Base-by-base conservation (phyloP, 2,329 filamentous ascomycete species). In the Fusarium phyllophilum region DNA sequence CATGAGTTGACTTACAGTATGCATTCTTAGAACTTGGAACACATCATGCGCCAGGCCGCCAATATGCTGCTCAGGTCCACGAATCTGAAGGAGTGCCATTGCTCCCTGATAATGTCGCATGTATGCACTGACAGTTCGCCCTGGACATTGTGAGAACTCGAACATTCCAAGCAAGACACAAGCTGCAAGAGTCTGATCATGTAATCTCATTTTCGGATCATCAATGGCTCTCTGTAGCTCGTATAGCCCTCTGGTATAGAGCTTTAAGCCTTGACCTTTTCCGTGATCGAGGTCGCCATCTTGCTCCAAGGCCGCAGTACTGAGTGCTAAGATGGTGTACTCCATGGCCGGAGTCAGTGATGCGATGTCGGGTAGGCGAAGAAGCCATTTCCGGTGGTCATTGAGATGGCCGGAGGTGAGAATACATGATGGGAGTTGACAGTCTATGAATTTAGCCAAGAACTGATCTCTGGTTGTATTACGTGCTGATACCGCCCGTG, bases 161-260 rank as follows among this genome's bases (percentile, higher is more conserved):
- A 60, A 60, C 57, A 52, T 60, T 3, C 57, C 57, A 0, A 60
- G 10, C 1, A 60, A 22, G 7, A 60, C 44, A 0, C 57, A 60
- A 2, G 57, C 57, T 1, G 22, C 26, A 0, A 52, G 0, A 0
- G 44, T 60, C 1, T 60, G 57, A 2, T 60, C 44, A 17, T 60
- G 9, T 0, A 41, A 6, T 33, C 45, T 49, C 8, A 1, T 1
- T 15, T 41, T 5, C 0, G 34, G 26, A 6, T 33, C 6, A 4
- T 52, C 26, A 2, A 60, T 60, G 0, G 57, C 44, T 7, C 6
- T 36, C 22, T 60, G 57, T 11, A 60, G 24, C 29, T 52, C 44
- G 0, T 29, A 24, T 1, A 60, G 9, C 0, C 24, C 57, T 5
- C 57, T 52, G 0, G 57, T 60, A 8, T 60, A 60, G 0, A 60